Conservation (phyloP, 768 basidiomycete species). For the Lentinula guzmanii region DNA sequence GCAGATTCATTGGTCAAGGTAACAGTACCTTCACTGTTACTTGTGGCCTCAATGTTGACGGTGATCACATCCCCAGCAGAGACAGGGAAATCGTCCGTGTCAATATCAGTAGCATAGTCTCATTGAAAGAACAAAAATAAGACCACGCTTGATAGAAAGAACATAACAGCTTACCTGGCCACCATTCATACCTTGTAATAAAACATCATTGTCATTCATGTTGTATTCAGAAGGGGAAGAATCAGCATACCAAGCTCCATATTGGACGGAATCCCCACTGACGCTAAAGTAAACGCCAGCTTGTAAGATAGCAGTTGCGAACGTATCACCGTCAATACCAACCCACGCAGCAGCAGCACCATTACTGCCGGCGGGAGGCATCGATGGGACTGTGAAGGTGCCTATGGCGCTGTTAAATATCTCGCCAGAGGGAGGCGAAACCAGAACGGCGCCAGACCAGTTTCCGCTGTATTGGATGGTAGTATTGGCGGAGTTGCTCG, state of each 20-base stretch:
- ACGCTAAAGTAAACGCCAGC: conserved; percentile 24
- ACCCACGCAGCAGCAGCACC: conserved; percentile 21
- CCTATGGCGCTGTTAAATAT: conserved; percentile 22
- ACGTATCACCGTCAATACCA: conserved; percentile 26
- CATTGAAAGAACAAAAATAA: neutral
- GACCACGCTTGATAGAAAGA: neutral
- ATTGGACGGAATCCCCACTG: conserved; percentile 9
- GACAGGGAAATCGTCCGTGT: neutral
- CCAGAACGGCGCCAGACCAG: conserved; percentile 22
- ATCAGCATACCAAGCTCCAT: conserved; percentile 13
- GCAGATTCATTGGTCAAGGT: neutral
- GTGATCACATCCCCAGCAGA: conserved; percentile 1
- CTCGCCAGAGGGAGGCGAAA: conserved; percentile 10
- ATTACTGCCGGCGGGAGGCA: neutral
- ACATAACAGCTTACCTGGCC: neutral
- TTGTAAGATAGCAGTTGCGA: conserved; percentile 22
- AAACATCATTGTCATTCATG: neutral
- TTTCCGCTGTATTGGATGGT: conserved; percentile 18
- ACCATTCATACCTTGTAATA: conserved; percentile 15
- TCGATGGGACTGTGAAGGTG: conserved; percentile 21
- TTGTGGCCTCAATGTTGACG: neutral
- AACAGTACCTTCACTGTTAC: neutral
- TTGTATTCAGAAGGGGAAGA: neutral
- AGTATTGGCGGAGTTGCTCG: neutral
- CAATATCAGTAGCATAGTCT: neutral